Conservation (phyloP, 23 red algal genomes). For the Gracilariopsis chorda region DNA sequence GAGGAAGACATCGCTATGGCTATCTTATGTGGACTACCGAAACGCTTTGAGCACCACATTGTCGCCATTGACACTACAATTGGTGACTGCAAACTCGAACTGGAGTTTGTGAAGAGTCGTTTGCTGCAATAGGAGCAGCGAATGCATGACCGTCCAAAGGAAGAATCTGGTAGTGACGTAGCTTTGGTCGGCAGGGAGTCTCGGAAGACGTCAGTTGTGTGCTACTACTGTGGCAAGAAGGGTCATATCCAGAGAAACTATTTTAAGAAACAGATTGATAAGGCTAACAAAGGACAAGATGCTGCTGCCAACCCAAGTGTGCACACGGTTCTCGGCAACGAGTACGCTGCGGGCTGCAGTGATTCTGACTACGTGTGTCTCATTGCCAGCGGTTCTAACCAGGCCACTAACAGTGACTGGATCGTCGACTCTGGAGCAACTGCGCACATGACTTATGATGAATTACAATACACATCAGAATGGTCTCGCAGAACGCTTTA, state of each 20-base stretch:
- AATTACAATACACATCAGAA: constrained; percentile 36
- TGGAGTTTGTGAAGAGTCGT: constrained; percentile 57
- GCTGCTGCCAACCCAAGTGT: not conserved
- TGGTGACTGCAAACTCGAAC: not conserved
- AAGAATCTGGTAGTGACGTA: not conserved
- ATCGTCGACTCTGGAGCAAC: constrained; percentile 30
- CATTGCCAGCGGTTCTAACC: not conserved
- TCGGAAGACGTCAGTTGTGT: not conserved
- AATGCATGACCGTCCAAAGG: not conserved
- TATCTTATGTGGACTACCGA: not conserved
- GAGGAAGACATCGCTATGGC: constrained; percentile 20
- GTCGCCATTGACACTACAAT: constrained; percentile 11
- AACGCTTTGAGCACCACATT: constrained; percentile 11
- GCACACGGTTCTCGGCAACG: not conserved
- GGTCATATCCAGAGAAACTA: constrained; percentile 29
- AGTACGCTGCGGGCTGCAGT: not conserved
- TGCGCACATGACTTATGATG: constrained; percentile 26
- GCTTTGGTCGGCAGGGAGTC: not conserved
- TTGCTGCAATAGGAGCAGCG: constrained; percentile 38
- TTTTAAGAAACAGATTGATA: not conserved
- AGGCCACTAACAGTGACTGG: not conserved
- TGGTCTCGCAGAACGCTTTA: constrained; percentile 20
- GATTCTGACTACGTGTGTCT: constrained; percentile 23
- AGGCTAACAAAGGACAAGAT: not conserved
- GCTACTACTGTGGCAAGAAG: constrained; percentile 19